Evolutionary conservation across 2,329 filamentous ascomycete species (phyloP), one percentile per base, ranked within the genome.

Genomic region (Exophiala dermatitidis): DNA sequence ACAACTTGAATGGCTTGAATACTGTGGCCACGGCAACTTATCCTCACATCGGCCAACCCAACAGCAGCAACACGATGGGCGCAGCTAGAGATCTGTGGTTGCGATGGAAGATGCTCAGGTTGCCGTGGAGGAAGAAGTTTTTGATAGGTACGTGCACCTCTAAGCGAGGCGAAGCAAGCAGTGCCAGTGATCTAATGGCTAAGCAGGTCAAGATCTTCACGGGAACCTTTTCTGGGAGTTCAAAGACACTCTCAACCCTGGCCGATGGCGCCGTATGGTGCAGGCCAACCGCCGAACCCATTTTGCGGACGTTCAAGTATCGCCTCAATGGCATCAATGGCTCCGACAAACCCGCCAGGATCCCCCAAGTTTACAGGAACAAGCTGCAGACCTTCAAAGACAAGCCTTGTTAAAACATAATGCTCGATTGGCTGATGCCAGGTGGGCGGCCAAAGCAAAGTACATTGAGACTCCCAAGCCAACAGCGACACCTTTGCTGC

Each of bases 181-280:
- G 5, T 19, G 19, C 19, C 19, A 19, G 10, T 4, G 12, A 41
- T 26, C 38, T 41, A 41, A 41, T 10, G 19, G 28, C 5, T 7
- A 54, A 37, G 32, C 62, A 82, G 81, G 81, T 64, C 72, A 75
- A 60, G 81, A 85, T 67, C 73, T 85, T 45, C 66, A 74, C 19
- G 81, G 81, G 56, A 84, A 84, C 68, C 84, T 81, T 6, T 85
- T 77, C 67, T 85, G 81, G 81, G 81, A 83, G 63, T 84, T 84
- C 68, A 79, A 78, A 63, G 80, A 83, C 63, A 69, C 72, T 12
- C 57, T 80, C 51, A 79, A 80, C 59, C 66, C 76, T 37, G 68
- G 71, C 38, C 75, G 80, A 41, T 72, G 73, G 57, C 75, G 82
- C 36, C 73, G 82, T 31, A 84, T 84, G 12, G 79, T 83, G 52